These are phyloP conservation scores for Solanum pimpinellifolium DNA, from an alignment of 257 asterid genomes.

Conservation along the genomic window DNA sequence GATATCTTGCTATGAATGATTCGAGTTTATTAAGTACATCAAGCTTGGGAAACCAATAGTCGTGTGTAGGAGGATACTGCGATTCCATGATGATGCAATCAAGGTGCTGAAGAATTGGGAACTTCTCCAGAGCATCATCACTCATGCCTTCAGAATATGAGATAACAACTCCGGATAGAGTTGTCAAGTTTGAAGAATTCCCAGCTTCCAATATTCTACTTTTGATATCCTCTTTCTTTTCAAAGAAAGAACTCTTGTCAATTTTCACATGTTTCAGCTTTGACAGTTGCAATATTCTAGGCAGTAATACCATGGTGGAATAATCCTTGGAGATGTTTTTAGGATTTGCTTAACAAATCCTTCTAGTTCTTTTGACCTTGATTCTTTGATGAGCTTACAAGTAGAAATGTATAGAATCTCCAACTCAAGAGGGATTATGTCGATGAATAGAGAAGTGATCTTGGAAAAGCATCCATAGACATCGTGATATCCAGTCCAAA, in stretches of 20 bases:
- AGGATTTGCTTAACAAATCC: background rate
- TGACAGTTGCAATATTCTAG: background rate
- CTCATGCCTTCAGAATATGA: background rate
- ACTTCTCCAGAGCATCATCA: background rate
- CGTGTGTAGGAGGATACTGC: background rate
- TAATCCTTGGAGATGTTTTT: background rate
- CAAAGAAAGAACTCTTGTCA: rapidly evolving
- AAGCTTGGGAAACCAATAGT: background rate
- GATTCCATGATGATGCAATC: background rate
- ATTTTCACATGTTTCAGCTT: background rate
- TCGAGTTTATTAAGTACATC: background rate
- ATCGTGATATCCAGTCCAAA: background rate
- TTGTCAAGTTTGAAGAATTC: background rate
- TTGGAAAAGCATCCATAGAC: background rate
- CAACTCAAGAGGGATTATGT: background rate
- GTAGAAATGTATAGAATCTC: background rate
- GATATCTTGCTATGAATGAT: background rate
- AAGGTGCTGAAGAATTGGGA: background rate
- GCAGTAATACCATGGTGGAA: background rate
- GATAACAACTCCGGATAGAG: background rate
- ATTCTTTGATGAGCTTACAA: background rate
- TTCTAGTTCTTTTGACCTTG: background rate
- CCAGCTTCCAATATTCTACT: background rate
- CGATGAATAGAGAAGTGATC: background rate
- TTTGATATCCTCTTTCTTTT: background rate